Percentiles rank a stretch among this genome's conserved stretches.
phyloP scores from a whole-genome alignment of 2,329 filamentous ascomycete genomes.

The Fusarium udum region DNA sequence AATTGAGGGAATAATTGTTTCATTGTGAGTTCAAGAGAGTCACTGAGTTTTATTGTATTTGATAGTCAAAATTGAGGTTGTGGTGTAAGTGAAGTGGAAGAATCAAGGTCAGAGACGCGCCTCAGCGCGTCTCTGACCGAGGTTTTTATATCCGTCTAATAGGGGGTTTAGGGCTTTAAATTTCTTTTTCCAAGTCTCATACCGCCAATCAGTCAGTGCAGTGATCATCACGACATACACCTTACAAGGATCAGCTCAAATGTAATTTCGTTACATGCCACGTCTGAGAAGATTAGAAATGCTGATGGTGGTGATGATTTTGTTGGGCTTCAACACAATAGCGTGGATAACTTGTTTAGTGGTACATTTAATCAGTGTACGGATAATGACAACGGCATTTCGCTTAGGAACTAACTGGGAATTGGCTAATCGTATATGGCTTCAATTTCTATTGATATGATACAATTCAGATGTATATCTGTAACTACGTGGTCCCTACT shows the following conservation, averaged over 20 bases:
- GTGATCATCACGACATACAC: not conserved
- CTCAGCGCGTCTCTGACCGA: not conserved
- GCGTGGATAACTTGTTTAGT: not conserved
- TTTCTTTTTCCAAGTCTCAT: not conserved
- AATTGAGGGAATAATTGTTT: slow-evolving; percentile 34
- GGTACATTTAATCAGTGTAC: not conserved
- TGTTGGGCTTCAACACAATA: not conserved
- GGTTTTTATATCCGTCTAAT: not conserved
- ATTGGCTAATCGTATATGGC: too few species aligned
- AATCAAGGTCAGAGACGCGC: slow-evolving; percentile 15
- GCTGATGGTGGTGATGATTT: not conserved
- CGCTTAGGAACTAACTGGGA: rapidly evolving
- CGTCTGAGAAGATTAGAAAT: not conserved
- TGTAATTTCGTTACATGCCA: not conserved
- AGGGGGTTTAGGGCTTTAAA: not conserved
- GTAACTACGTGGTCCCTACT: too few species aligned
- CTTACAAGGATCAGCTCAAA: not conserved
- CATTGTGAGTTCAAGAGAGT: not conserved
- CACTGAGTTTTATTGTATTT: not conserved
- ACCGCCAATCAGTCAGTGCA: not conserved
- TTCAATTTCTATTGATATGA: not conserved
- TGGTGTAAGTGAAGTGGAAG: not conserved
- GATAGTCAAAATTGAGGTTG: too few species aligned
- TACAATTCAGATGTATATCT: not conserved
- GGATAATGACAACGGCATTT: too few species aligned